Conservation (phyloP, 495 filamentous ascomycete genomes). For the Hypoxylon cercidicola region DNA sequence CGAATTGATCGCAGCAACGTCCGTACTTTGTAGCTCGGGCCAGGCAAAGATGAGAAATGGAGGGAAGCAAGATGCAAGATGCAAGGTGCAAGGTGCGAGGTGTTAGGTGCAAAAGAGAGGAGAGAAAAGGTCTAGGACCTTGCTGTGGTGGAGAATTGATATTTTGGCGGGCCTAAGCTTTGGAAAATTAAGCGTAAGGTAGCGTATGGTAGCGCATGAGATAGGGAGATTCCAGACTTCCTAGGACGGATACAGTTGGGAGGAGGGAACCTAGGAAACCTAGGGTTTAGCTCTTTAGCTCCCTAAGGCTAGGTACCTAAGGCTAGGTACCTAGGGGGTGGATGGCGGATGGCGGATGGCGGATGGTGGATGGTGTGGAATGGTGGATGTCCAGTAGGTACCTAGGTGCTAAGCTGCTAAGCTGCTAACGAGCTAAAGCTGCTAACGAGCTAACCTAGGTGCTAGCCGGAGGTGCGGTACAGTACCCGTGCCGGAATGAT, state of each 20-base stretch:
- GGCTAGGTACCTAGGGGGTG: conserved; percentile 2
- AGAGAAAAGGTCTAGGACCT: conserved; percentile 29
- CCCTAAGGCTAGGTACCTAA: background rate
- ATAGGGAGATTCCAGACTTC: conserved; percentile 45
- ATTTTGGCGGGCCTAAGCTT: conserved; percentile 43
- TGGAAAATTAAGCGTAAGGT: conserved; percentile 41
- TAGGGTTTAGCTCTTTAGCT: background rate
- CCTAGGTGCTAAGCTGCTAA: background rate
- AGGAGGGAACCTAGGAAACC: conserved; percentile 12
- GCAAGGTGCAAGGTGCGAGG: conserved; percentile 6
- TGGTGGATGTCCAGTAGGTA: background rate
- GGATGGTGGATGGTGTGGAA: no score
- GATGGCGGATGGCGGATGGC: no score
- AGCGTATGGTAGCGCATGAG: conserved; percentile 37
- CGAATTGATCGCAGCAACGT: conserved; percentile 40
- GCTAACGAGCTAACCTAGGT: no score
- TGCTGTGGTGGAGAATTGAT: conserved; percentile 40
- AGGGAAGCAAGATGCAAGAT: conserved; percentile 31
- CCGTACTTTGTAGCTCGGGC: conserved; percentile 38
- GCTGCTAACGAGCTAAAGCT: no score
- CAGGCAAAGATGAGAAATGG: conserved; percentile 24
- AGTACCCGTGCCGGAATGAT: conserved; percentile 44
- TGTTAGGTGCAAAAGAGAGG: conserved; percentile 22
- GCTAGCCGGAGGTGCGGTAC: conserved; percentile 45
- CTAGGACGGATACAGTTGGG: conserved; percentile 32